Evolutionary conservation across 805 yeast genomes (phyloP), one percentile per base, ranked within the genome.

Genomic region (Candida piceae): DNA sequence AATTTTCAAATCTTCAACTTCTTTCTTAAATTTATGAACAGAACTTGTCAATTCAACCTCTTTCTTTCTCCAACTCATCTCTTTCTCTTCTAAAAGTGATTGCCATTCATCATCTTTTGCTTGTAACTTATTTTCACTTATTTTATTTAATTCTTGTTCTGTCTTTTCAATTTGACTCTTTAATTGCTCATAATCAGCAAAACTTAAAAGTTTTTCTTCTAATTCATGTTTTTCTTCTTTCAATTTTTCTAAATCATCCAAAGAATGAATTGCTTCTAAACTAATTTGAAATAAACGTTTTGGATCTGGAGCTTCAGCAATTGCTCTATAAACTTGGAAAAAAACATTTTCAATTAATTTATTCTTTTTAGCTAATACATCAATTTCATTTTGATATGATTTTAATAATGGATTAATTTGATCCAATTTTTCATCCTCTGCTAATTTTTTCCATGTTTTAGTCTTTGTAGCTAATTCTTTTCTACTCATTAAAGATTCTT

Each of bases 261-360:
- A 24, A 4, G 55, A 43, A 4, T 70, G 58, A 7, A 82, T 75
- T 5, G 85, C 74, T 34, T 80, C 85, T 19, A 84, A 55, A 1
- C 89, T 76, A 26, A 78, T 71, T 48, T 83, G 84, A 40, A 90
- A 63, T 29, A 89, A 59, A 4, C 95, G 94, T 43, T 72, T 76
- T 1, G 97, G 97, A 62, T 90, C 97, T 0, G 97, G 97, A 0
- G 94, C 89, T 57, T 89, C 96, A 5, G 88, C 85, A 5, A 90
- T 63, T 12, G 77, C 67, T 38, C 85, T 67, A 63, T 90, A 90
- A 16, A 85, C 67, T 15, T 79, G 77, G 55, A 88, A 75, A 52
- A 93, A 82, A 21, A 78, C 70, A 26, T 71, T 66, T 52, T 93
- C 97, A 1, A 84, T 76, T 31, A 60, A 66, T 53, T 89, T 86